Percentiles rank a stretch among this genome's conserved stretches.
Evolutionary conservation across 257 asterid genomes (phyloP).

Genomic region (Solanum dulcamara): DNA sequence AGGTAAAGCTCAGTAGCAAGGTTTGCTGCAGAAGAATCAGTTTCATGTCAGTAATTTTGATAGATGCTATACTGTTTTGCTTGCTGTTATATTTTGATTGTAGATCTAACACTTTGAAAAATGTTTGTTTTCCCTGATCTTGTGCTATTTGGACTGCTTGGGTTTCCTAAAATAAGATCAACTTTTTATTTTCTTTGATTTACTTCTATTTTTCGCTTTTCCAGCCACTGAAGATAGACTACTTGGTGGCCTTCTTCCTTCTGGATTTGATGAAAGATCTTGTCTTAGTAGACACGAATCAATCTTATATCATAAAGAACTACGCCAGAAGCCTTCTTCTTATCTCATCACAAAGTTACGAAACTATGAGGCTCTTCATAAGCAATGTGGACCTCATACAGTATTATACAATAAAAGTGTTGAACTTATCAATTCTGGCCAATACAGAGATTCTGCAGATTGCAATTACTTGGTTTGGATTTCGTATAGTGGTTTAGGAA

Average conservation of each 20-base stretch:
- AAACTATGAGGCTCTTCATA: slow-evolving; percentile 57
- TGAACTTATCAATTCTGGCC: slow-evolving; percentile 27
- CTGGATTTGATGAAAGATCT: slow-evolving; percentile 48
- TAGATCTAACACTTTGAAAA: background rate
- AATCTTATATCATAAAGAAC: slow-evolving; percentile 26
- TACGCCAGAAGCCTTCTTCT: slow-evolving; percentile 33
- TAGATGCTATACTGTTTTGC: background rate
- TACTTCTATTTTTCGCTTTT: background rate
- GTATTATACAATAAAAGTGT: slow-evolving; percentile 41
- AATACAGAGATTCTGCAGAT: slow-evolving; percentile 10
- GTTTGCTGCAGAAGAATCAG: background rate
- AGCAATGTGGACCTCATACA: slow-evolving; percentile 67
- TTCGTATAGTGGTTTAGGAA: slow-evolving; percentile 64
- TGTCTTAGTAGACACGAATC: slow-evolving; percentile 64
- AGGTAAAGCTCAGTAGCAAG: background rate
- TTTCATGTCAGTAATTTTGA: background rate
- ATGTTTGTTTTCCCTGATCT: background rate
- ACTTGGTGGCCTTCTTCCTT: slow-evolving; percentile 49
- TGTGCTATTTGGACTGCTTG: background rate
- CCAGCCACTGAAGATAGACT: slow-evolving; percentile 33
- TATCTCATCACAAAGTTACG: slow-evolving; percentile 59
- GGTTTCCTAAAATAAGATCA: background rate
- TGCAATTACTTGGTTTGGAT: slow-evolving; percentile 74
- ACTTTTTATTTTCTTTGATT: background rate
- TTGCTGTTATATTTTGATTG: background rate